These are phyloP conservation scores for Solanum hybrid DNA, from an alignment of 305 asterid genomes.

Conservation along the genomic window DNA sequence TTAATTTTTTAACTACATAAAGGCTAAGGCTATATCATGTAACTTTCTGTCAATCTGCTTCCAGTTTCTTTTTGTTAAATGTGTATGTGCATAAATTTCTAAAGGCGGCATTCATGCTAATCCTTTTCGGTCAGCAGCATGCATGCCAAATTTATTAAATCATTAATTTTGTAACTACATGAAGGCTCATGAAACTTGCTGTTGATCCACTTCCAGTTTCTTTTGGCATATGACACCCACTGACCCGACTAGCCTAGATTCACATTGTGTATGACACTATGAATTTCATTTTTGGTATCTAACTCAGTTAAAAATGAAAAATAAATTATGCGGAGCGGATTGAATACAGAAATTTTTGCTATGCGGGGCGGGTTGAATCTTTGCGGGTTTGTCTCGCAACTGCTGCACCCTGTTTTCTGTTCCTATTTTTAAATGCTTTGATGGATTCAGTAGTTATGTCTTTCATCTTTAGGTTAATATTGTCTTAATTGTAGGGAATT, in stretches of 20 bases:
- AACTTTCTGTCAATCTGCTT: not conserved
- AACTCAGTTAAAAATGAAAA: not conserved
- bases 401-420: not conserved
- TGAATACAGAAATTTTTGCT: not conserved
- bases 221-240: not conserved
- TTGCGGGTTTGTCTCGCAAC: not conserved
- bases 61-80: not conserved
- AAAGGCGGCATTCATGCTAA: not conserved
- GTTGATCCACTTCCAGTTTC: not conserved
- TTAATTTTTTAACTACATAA: not conserved
- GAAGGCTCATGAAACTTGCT: not conserved
- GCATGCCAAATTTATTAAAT: not conserved
- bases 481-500: conserved; percentile 56
- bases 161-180: not conserved
- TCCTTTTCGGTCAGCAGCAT: not conserved
- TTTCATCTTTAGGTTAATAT: conserved; percentile 6
- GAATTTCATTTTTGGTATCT: not conserved
- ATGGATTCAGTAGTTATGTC: not conserved
- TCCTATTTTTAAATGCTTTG: not conserved
- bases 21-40: not conserved
- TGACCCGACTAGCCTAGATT: not conserved
- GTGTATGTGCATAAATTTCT: not conserved
- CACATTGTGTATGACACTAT: not conserved
- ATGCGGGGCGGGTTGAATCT: not conserved
- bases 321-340: not conserved